A percentile compares a stretch with the other conserved stretches of the same genome.
Evolutionary conservation across 768 basidiomycete genomes (phyloP).

Genomic region (Phylloporus scabripes): DNA sequence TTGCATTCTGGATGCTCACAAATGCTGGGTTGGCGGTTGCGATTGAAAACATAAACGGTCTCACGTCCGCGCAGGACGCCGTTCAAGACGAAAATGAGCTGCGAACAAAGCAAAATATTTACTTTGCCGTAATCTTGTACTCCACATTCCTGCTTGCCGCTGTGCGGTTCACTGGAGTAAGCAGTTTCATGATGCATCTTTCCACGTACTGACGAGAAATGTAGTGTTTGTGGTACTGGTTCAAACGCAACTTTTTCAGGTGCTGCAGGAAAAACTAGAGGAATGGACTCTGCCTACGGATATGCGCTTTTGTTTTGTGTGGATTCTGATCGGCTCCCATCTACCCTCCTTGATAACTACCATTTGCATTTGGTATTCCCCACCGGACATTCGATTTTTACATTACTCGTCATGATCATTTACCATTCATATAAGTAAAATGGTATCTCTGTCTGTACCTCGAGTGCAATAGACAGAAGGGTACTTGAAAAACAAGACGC

Average conservation of each 20-base stretch:
- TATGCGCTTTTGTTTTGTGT: slow-evolving; percentile 17
- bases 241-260: slow-evolving; percentile 78
- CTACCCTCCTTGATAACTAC: slow-evolving; percentile 29
- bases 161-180: slow-evolving; percentile 71
- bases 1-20: slow-evolving; percentile 72
- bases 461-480: slow-evolving; percentile 21
- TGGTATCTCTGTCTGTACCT: slow-evolving; percentile 21
- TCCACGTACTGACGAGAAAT: slow-evolving; percentile 2
- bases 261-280: slow-evolving; percentile 69
- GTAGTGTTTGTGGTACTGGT: slow-evolving; percentile 78
- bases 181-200: slow-evolving; percentile 26
- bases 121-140: slow-evolving; percentile 76
- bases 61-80: slow-evolving; percentile 37
- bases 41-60: slow-evolving; percentile 70
- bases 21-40: slow-evolving; percentile 70
- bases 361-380: slow-evolving; percentile 9
- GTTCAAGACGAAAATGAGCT: slow-evolving; percentile 38
- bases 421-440: slow-evolving; percentile 9
- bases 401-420: slow-evolving; percentile 17
- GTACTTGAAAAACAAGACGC: slow-evolving; percentile 17
- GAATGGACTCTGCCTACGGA: slow-evolving; percentile 1
- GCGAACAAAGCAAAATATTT: slow-evolving; percentile 48
- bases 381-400: slow-evolving; percentile 24
- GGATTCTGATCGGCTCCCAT: slow-evolving; percentile 27
- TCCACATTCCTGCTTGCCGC: slow-evolving; percentile 69